Evolutionary conservation across 345 rosid genomes (phyloP), one percentile per base, ranked within the genome.

Genomic region (Populus ilicifolia): DNA sequence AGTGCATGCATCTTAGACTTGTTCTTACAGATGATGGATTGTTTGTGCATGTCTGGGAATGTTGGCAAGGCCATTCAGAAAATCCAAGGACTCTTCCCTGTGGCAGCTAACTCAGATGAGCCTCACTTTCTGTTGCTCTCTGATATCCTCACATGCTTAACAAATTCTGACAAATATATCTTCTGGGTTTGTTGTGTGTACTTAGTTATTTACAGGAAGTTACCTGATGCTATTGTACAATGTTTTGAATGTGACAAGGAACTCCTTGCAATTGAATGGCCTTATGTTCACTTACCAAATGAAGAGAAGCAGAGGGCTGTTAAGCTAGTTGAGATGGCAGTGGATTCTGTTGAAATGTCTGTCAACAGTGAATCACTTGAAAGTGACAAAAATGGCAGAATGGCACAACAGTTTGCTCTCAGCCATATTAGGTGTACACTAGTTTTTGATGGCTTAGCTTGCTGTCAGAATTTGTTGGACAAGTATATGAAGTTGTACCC

Each of bases 131-230:
- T 77, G 83, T 86, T 88, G 88, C 84, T 95, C 85, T 85, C 90
- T 87, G 88, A 87, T 89, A 93, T 91, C 82, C 87, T 92, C 89
- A 81, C 85, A 75, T 92, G 91, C 92, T 88, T 96, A 87, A 90
- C 90, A 79, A 80, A 86, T 87, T 87, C 96, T 91, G 99, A 93
- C 87, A 91, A 88, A 89, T 91, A 89, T 91, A 87, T 93, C 83
- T 92, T 96, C 89, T 96, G 99, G 99, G 84, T 96, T 90, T 93
- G 92, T 92, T 96, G 98, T 91, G 89, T 91, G 84, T 96, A 96
- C 94, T 89, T 96, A 83, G 91, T 88, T 87, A 77, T 93, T 87
- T 93, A 96, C 99, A 93, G 94, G 97, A 96, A 91, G 83, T 89
- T 96, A 67, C 99, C 99, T 56, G 93, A 85, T 75, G 85, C 89